Conservation (phyloP, 306 rosid genomes). For the Calophaca sinica region DNA sequence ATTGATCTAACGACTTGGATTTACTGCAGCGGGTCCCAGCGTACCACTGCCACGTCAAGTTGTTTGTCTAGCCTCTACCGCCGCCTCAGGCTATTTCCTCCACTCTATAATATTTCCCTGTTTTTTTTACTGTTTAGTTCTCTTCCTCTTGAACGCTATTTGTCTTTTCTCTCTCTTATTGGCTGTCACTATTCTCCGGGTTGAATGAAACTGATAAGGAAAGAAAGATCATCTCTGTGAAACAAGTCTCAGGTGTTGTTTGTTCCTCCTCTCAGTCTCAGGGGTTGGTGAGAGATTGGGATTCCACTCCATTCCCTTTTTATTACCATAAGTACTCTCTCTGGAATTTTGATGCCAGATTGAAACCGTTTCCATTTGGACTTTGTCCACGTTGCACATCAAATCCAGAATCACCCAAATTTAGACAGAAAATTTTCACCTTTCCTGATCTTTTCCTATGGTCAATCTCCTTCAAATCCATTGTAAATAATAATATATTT, state of each 20-base stretch:
- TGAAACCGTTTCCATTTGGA: slow-evolving; percentile 30
- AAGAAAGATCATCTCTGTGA: background rate
- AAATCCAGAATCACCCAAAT: background rate
- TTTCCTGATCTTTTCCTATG: background rate
- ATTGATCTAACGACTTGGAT: background rate
- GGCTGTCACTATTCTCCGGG: slow-evolving; percentile 14
- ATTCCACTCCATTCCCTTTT: background rate
- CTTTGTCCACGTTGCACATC: slow-evolving; percentile 36
- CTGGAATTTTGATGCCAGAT: background rate
- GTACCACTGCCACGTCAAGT: no score
- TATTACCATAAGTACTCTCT: background rate
- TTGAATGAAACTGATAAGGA: background rate
- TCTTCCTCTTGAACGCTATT: slow-evolving; percentile 1
- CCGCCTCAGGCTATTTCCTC: slow-evolving; percentile 47
- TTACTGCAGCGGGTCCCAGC: background rate
- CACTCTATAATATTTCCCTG: background rate
- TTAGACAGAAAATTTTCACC: background rate
- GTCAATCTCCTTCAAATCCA: no score
- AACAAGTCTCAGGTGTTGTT: slow-evolving; percentile 34
- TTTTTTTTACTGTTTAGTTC: background rate
- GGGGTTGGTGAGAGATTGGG: slow-evolving; percentile 26
- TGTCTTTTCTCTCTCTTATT: background rate
- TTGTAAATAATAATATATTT: background rate
- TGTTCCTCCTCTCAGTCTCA: background rate
- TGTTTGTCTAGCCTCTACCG: background rate